Percentiles rank a stretch among this genome's conserved stretches.
Conservation (phyloP, 2,329 filamentous ascomycete genomes). For the Myriosclerotinia curreyana region DNA sequence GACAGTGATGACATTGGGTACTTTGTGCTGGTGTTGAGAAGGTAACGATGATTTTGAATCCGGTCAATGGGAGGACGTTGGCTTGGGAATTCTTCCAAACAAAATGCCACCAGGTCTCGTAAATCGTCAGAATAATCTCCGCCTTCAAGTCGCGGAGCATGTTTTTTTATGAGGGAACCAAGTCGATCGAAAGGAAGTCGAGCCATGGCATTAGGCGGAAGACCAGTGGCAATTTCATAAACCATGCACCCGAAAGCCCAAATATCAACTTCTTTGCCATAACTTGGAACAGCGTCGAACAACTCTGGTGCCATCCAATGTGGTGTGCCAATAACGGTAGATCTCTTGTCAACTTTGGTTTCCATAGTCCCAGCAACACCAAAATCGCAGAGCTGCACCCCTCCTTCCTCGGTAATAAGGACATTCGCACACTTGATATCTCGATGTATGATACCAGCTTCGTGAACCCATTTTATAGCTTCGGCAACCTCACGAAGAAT, state of each 20-base stretch:
- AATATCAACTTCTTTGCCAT: constrained; percentile 73
- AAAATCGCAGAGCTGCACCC: constrained; percentile 81
- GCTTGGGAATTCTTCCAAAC: constrained; percentile 65
- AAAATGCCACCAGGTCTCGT: constrained; percentile 69
- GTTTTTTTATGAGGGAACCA: constrained; percentile 56
- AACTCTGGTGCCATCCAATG: constrained; percentile 87
- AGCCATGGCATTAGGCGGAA: constrained; percentile 65
- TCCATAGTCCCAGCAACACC: constrained; percentile 78
- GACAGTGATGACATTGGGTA: constrained; percentile 64
- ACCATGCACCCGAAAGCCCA: constrained; percentile 83
- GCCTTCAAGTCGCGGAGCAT: constrained; percentile 67
- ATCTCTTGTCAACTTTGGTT: constrained; percentile 70
- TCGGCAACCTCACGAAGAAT: constrained; percentile 65
- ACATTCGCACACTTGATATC: constrained; percentile 79
- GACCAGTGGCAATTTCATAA: constrained; percentile 75
- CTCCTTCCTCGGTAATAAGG: constrained; percentile 71
- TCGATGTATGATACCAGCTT: constrained; percentile 66
- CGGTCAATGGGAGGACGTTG: constrained; percentile 67
- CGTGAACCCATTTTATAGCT: constrained; percentile 65
- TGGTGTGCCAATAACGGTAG: constrained; percentile 77
- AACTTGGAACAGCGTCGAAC: constrained; percentile 60
- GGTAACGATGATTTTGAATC: constrained; percentile 67
- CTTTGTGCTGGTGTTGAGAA: constrained; percentile 57
- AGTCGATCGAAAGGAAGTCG: constrained; percentile 48
- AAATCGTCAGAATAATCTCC: constrained; percentile 67